phyloP scores from a whole-genome alignment of 1,139 yeast genomes.

The Citeromyces hawaiiensis region DNA sequence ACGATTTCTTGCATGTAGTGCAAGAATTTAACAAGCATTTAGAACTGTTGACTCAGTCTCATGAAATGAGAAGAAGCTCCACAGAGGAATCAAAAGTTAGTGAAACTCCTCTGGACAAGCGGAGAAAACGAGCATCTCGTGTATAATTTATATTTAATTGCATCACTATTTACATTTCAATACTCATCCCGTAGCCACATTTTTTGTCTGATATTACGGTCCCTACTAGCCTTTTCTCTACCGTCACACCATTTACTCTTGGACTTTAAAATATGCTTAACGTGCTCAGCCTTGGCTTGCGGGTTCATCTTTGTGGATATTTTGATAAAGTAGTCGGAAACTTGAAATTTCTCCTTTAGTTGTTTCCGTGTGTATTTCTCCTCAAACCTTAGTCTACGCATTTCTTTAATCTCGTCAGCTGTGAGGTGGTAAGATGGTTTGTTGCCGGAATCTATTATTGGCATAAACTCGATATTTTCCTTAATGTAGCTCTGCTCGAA shows the following conservation, averaged over 20 bases:
- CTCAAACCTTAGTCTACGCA: constrained; percentile 38
- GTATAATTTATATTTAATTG: constrained; percentile 1
- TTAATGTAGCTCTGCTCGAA: constrained; percentile 15
- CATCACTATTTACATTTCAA: neutral
- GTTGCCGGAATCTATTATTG: constrained; percentile 23
- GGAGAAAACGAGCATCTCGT: neutral
- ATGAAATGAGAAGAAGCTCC: neutral
- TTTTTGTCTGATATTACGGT: neutral
- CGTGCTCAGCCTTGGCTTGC: constrained; percentile 22
- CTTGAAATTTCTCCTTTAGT: constrained; percentile 50
- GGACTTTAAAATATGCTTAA: constrained; percentile 23
- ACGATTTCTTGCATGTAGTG: neutral
- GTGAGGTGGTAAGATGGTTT: constrained; percentile 47
- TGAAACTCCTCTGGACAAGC: neutral
- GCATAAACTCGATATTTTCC: constrained; percentile 40
- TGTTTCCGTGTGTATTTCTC: constrained; percentile 59
- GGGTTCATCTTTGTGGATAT: constrained; percentile 30
- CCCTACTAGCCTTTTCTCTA: constrained; percentile 17
- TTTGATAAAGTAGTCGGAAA: constrained; percentile 40
- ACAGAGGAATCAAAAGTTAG: neutral
- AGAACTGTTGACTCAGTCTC: neutral
- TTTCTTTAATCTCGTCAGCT: constrained; percentile 46
- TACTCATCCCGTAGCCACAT: constrained; percentile 2
- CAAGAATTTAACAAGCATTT: neutral
- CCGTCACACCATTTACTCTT: constrained; percentile 34